Evolutionary conservation across 2,329 filamentous ascomycete genomes (phyloP), one percentile per base, ranked within the genome.

Genomic region (Trichoderma pleuroti): DNA sequence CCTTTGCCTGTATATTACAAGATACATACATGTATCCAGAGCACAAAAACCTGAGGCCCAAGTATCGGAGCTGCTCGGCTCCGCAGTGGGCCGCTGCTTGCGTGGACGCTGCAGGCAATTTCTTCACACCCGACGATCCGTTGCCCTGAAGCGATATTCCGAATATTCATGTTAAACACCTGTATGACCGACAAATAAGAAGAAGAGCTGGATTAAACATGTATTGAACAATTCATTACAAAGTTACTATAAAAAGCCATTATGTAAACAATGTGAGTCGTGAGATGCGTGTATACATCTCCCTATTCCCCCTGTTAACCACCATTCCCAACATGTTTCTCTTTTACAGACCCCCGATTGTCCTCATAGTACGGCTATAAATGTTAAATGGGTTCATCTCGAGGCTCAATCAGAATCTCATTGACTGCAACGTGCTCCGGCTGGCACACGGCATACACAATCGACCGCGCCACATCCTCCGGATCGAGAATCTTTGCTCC

Each of bases 351-450:
- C 4, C 16, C n/a, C 9, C 8, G 12, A 30, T 9, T 18, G n/a
- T 34, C 56, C 8, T 59, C 30, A n/a, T 28, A 11, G n/a, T 9
- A 28, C 39, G 5, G 34, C 12, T 16, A 7, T 36, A 36, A 14
- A 9, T 12, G 3, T 30, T 11, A 93, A 72, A 92, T 92, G 12
- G 91, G 91, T 82, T 93, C 91, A 74, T 93, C 91, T 59, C 91
- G 83, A 16, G 91, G 91, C 83, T 93, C 91, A 77, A 95, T 92
- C 78, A 95, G 78, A 5, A 95, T 86, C 82, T 95, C 92, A 74
- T 95, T 95, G 2, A 95, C 90, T 52, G 91, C 88, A 56, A 94
- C 92, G 81, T 94, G 90, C 68, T 87, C 84, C 0, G 92, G 92
- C 83, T 94, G 91, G 72, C 86, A 87, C 21, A 95, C 82, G 1